These are phyloP conservation scores for Clonostachys solani DNA, from an alignment of 2,329 filamentous ascomycete species.

Conservation along the genomic window DNA sequence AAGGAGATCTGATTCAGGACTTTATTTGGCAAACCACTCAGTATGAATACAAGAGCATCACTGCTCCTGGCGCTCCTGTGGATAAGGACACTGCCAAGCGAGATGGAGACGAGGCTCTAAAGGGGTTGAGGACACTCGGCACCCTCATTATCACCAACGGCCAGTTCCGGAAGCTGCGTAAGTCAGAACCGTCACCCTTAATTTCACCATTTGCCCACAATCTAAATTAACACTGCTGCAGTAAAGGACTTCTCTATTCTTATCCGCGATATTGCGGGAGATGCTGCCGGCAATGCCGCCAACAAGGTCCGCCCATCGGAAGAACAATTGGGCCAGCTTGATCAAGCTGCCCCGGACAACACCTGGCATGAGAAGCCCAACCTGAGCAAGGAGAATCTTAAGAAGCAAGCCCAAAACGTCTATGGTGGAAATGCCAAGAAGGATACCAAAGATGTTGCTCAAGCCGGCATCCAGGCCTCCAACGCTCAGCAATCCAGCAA, in stretches of 20 bases:
- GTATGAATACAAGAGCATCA: slow-evolving; percentile 60
- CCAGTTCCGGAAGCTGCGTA: slow-evolving; percentile 87
- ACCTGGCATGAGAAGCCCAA: slow-evolving; percentile 88
- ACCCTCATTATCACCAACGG: slow-evolving; percentile 91
- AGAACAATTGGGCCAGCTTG: slow-evolving; percentile 72
- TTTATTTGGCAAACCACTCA: slow-evolving; percentile 93
- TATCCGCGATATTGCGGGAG: slow-evolving; percentile 85
- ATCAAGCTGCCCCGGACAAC: slow-evolving; percentile 83
- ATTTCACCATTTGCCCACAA: neutral
- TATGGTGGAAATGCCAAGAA: slow-evolving; percentile 51
- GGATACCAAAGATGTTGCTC: slow-evolving; percentile 57
- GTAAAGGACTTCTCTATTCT: slow-evolving; percentile 78
- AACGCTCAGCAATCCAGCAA: slow-evolving; percentile 24
- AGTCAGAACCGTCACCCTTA: slow-evolving; percentile 25
- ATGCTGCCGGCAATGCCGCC: slow-evolving; percentile 79
- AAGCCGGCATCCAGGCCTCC: slow-evolving; percentile 37
- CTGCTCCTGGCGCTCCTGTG: slow-evolving; percentile 61
- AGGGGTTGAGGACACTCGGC: slow-evolving; percentile 84
- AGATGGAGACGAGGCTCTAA: slow-evolving; percentile 77
- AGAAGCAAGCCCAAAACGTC: slow-evolving; percentile 60
- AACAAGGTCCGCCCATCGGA: slow-evolving; percentile 71
- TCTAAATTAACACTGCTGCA: slow-evolving; percentile 15
- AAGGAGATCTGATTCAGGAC: slow-evolving; percentile 90
- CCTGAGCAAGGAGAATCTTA: slow-evolving; percentile 65
- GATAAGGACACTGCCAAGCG: slow-evolving; percentile 75